Conservation (phyloP, 805 yeast genomes). For the Danielia oregonensis region DNA sequence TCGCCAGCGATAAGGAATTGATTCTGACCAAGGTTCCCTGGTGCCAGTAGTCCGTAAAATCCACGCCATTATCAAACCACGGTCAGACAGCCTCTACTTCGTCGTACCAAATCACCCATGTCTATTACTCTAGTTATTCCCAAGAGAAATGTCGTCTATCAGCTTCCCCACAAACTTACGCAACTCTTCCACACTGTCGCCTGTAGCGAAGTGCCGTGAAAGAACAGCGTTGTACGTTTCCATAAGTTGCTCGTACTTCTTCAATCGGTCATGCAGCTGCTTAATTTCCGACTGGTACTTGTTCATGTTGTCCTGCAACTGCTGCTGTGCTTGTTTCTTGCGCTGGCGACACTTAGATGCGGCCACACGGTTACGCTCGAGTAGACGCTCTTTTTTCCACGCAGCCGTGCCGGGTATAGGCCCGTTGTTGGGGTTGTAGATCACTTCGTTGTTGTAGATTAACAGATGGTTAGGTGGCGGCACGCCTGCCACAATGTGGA, state of each 20-base stretch:
- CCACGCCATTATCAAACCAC: too few relatives aligned
- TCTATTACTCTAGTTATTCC: too few relatives aligned
- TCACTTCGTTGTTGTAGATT: constrained; percentile 53
- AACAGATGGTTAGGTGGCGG: constrained; percentile 50
- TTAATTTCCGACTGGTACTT: constrained; percentile 44
- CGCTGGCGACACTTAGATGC: constrained; percentile 67
- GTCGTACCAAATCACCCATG: too few relatives aligned
- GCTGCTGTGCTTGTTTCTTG: constrained; percentile 64
- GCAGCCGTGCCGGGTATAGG: constrained; percentile 62
- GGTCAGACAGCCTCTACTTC: too few relatives aligned
- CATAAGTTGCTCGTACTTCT: constrained; percentile 20
- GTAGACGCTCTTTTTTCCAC: constrained; percentile 62
- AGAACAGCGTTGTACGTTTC: constrained; percentile 19
- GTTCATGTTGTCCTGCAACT: constrained; percentile 58
- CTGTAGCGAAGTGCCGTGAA: constrained; percentile 12
- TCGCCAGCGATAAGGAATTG: too few relatives aligned
- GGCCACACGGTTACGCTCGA: constrained; percentile 64
- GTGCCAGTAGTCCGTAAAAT: too few relatives aligned
- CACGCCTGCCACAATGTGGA: constrained; percentile 32
- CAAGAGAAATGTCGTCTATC: constrained; percentile 5
- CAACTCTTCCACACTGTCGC: constrained; percentile 10
- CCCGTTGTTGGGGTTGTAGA: constrained; percentile 49
- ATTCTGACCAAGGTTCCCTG: too few relatives aligned
- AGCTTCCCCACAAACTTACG: constrained; percentile 7
- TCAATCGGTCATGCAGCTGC: constrained; percentile 16